Percentiles rank a stretch among this genome's conserved stretches.
Conservation (phyloP, 805 yeast genomes). For the Dipodascus albidus region DNA sequence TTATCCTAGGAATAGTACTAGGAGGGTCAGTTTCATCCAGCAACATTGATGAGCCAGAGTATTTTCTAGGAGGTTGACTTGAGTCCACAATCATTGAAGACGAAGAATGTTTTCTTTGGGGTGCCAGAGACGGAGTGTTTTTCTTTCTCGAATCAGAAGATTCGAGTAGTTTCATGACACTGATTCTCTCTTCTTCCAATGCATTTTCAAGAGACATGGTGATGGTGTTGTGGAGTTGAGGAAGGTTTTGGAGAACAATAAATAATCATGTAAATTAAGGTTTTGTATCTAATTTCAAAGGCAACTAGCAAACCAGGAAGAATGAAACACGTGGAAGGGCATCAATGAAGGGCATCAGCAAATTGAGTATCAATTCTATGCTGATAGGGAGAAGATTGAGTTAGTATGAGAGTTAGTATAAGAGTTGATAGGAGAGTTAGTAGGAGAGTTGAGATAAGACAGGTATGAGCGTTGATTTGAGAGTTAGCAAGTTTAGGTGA, state of each 20-base stretch:
- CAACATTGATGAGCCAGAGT: not conserved
- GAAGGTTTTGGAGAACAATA: not conserved
- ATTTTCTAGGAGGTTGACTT: not conserved
- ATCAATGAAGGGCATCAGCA: too few species aligned
- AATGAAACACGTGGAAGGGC: too few species aligned
- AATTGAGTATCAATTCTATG: too few species aligned
- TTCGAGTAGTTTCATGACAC: slow-evolving; percentile 12
- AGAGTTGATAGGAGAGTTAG: too few species aligned
- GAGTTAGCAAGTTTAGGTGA: too few species aligned
- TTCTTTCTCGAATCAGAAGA: not conserved
- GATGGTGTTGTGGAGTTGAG: not conserved
- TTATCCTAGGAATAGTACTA: not conserved
- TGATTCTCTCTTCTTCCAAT: slow-evolving; percentile 17
- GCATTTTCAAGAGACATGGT: slow-evolving; percentile 18
- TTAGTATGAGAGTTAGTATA: too few species aligned
- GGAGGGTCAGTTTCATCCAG: not conserved
- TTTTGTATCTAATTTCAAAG: not conserved
- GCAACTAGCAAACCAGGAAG: too few species aligned
- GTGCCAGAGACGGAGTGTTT: not conserved
- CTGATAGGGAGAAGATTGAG: too few species aligned
- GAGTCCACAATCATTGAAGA: not conserved
- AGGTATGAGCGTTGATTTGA: too few species aligned
- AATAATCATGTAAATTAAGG: not conserved
- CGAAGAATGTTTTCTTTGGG: not conserved
- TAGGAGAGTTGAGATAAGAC: too few species aligned